A percentile compares a stretch with the other conserved stretches of the same genome.
Evolutionary conservation across 78 protist genomes (phyloP).

Genomic region (slime mould (Dictyostelium discoideum)): dicty_2.7 NC_007091.3:1103501-1104000

Average conservation of each 20-base stretch:
- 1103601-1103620: not conserved
- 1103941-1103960: slow-evolving; percentile 90
- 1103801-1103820: slow-evolving; percentile 99
- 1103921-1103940: slow-evolving; percentile 99
- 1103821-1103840: slow-evolving; percentile 94
- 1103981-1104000: slow-evolving; percentile 90
- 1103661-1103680: slow-evolving; percentile 89
- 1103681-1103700: slow-evolving; percentile 46
- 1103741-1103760: slow-evolving; percentile 92
- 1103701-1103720: slow-evolving; percentile 91
- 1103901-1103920: slow-evolving; percentile 77
- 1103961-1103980: slow-evolving; percentile 81
- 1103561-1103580: slow-evolving; percentile 87
- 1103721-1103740: slow-evolving; percentile 95
- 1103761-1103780: slow-evolving; percentile 87
- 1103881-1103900: slow-evolving; percentile 76
- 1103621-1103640: slow-evolving; percentile 59
- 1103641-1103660: slow-evolving; percentile 81
- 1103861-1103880: slow-evolving; percentile 95
- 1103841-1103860: slow-evolving; percentile 94
- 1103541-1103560: not conserved
- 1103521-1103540: not conserved
- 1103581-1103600: slow-evolving; percentile 83
- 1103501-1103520: not conserved
- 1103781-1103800: slow-evolving; percentile 90